Evolutionary conservation across 495 filamentous ascomycete genomes (phyloP).

Genomic region (Neurospora intermedia): DNA sequence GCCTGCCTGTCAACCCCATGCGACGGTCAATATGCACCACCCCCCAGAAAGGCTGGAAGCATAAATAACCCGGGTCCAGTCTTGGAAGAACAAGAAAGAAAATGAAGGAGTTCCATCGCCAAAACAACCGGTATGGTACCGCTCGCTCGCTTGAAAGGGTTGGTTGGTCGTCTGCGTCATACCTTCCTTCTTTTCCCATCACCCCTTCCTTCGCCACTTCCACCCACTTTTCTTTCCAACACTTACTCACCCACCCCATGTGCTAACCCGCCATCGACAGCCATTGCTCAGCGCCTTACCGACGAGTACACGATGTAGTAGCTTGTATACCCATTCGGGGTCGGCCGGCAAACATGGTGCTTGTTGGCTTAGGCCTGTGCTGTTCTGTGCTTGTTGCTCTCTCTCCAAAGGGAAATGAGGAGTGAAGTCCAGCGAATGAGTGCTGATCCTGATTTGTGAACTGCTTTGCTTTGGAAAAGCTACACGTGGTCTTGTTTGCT

Average conservation of each 20-base stretch:
- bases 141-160: neutral
- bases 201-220: neutral
- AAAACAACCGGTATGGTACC: neutral
- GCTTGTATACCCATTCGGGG: neutral
- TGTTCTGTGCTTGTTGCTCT: neutral
- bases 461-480: neutral
- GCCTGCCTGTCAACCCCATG: neutral
- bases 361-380: neutral
- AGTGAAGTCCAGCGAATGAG: neutral
- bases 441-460: neutral
- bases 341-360: neutral
- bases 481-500: neutral
- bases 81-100: neutral
- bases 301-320: neutral
- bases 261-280: neutral
- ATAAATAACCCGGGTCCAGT: neutral
- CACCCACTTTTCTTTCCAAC: neutral
- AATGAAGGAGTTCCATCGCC: neutral
- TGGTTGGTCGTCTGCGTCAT: neutral
- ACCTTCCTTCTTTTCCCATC: neutral
- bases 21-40: neutral
- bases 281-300: neutral
- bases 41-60: neutral
- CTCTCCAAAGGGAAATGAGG: neutral
- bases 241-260: neutral